These are phyloP conservation scores for Sclerotinia spermophila DNA, from an alignment of 2,329 filamentous ascomycete genomes.

Conservation along the genomic window DNA sequence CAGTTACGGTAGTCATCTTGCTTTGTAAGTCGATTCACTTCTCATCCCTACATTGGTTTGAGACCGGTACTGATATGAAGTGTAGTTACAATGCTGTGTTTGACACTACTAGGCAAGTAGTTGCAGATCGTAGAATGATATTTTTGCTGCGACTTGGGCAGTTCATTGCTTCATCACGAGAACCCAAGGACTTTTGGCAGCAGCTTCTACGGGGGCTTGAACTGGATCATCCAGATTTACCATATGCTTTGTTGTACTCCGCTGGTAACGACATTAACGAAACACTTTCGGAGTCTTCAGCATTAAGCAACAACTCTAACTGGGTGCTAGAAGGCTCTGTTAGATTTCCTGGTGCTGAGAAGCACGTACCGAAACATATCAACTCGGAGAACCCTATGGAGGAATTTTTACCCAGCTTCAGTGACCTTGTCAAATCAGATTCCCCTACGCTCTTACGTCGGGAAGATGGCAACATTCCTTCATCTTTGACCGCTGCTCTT, in stretches of 20 bases:
- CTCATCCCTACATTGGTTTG: background rate
- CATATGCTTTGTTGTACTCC: slow-evolving; percentile 73
- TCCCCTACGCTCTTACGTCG: slow-evolving; percentile 6
- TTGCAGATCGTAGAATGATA: slow-evolving; percentile 73
- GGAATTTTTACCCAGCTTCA: slow-evolving; percentile 7
- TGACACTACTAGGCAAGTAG: slow-evolving; percentile 71
- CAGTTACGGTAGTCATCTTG: slow-evolving; percentile 20
- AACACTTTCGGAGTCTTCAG: slow-evolving; percentile 25
- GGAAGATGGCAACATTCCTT: slow-evolving; percentile 3
- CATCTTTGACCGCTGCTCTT: background rate
- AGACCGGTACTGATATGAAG: background rate
- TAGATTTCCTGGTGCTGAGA: slow-evolving; percentile 16
- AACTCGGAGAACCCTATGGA: background rate
- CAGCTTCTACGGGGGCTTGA: slow-evolving; percentile 64
- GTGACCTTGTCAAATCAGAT: slow-evolving; percentile 4
- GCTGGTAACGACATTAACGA: slow-evolving; percentile 56
- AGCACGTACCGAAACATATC: slow-evolving; percentile 10
- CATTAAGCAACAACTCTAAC: slow-evolving; percentile 21
- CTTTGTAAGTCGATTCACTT: slow-evolving; percentile 24
- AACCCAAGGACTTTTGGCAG: slow-evolving; percentile 69
- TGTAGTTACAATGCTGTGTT: slow-evolving; percentile 61
- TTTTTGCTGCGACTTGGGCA: slow-evolving; percentile 74
- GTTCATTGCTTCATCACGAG: slow-evolving; percentile 65
- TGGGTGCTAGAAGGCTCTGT: slow-evolving; percentile 29
- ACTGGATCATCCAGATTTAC: slow-evolving; percentile 69